These are phyloP conservation scores for Fusarium secorum DNA, from an alignment of 2,329 filamentous ascomycete genomes.

Conservation along the genomic window DNA sequence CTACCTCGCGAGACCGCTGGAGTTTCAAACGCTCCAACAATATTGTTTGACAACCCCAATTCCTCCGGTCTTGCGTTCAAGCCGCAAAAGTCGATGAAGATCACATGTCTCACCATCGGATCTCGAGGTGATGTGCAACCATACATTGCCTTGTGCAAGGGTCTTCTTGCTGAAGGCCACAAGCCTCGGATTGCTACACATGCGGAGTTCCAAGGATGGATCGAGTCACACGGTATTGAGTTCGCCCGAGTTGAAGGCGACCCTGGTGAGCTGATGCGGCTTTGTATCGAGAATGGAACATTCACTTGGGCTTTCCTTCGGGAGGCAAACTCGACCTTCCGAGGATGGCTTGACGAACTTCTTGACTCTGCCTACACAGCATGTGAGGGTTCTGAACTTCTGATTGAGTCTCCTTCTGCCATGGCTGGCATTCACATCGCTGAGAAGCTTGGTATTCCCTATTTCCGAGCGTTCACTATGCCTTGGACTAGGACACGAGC, in stretches of 20 bases:
- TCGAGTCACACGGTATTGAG: conserved; percentile 91
- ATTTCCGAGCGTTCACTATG: conserved; percentile 98
- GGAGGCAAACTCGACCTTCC: conserved; percentile 87
- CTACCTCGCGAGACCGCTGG: conserved; percentile 57
- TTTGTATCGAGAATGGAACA: conserved; percentile 97
- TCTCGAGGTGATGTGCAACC: conserved; percentile 96
- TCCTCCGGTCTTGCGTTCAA: conserved; percentile 93
- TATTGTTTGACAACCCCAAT: conserved; percentile 88
- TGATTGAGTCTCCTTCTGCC: conserved; percentile 94
- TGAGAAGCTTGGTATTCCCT: conserved; percentile 89
- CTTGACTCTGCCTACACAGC: conserved; percentile 82
- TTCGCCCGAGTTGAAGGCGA: conserved; percentile 90
- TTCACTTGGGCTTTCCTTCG: conserved; percentile 92
- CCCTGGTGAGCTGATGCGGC: conserved; percentile 90
- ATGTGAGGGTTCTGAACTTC: conserved; percentile 84
- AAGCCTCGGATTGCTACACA: conserved; percentile 89
- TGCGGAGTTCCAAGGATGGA: conserved; percentile 86
- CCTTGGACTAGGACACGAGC: conserved; percentile 96
- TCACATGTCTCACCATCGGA: conserved; percentile 95
- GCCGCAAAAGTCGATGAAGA: conserved; percentile 76
- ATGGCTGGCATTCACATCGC: conserved; percentile 99
- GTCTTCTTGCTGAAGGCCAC: conserved; percentile 86
- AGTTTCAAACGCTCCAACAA: conserved; percentile 70
- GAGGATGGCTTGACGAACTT: conserved; percentile 93
- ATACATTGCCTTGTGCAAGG: conserved; percentile 95